These are phyloP conservation scores for Pterocarpus macrocarpus DNA, from an alignment of 306 rosid species.

Conservation along the genomic window DNA sequence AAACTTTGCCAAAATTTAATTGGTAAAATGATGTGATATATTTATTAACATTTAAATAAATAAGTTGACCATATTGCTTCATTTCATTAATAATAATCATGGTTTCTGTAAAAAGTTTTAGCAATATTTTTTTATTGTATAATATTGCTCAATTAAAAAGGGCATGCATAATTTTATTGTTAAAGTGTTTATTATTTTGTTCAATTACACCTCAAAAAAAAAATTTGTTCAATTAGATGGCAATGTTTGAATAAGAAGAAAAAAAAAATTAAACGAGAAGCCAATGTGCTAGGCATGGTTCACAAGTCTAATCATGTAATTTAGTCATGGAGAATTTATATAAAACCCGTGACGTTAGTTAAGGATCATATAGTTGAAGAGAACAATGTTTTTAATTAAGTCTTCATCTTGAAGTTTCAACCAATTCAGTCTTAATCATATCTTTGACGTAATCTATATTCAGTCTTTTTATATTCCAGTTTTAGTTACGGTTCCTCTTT, in stretches of 20 bases:
- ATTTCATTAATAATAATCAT: too few relatives aligned
- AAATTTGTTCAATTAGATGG: background rate
- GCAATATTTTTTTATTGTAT: too few relatives aligned
- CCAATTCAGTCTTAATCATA: conserved; percentile 44
- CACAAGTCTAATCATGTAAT: conserved; percentile 13
- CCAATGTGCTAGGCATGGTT: conserved; percentile 5
- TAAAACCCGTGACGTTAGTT: conserved; percentile 24
- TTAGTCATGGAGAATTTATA: background rate
- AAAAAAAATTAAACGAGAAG: background rate
- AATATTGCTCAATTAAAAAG: too few relatives aligned
- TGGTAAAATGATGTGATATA: too few relatives aligned
- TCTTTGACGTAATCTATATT: conserved; percentile 43
- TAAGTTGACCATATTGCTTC: too few relatives aligned
- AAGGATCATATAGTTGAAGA: conserved; percentile 12
- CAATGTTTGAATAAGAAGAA: background rate
- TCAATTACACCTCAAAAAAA: too few relatives aligned
- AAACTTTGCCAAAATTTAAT: too few relatives aligned
- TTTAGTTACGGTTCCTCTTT: background rate
- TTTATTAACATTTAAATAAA: too few relatives aligned
- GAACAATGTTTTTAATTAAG: background rate
- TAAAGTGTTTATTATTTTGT: background rate
- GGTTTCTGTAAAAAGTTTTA: too few relatives aligned
- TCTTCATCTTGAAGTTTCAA: conserved; percentile 1
- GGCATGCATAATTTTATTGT: background rate
- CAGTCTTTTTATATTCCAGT: conserved; percentile 30